Percentiles rank a stretch among this genome's conserved stretches.
phyloP scores from a whole-genome alignment of 1,284 basidiomycete genomes.

The Irpex sp. region DNA sequence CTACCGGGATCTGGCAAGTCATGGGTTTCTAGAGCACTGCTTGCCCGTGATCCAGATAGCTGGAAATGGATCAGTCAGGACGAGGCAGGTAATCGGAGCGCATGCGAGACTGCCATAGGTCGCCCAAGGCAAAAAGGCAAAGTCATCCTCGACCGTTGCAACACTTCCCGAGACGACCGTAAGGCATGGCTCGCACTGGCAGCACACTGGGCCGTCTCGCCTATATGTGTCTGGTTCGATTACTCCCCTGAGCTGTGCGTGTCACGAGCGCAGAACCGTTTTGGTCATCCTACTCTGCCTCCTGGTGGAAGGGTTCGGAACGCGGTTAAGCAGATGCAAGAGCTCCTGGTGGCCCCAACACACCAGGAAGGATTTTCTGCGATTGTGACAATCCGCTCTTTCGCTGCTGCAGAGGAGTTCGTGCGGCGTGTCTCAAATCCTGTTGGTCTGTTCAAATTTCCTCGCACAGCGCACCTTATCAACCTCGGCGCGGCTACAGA shows the following conservation, averaged over 20 bases:
- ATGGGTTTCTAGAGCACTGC: slow-evolving; percentile 44
- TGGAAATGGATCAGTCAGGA: slow-evolving; percentile 54
- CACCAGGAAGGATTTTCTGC: slow-evolving; percentile 50
- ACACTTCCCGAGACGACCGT: slow-evolving; percentile 43
- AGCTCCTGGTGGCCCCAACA: slow-evolving; percentile 38
- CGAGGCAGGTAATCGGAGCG: slow-evolving; percentile 44
- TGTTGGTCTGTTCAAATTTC: slow-evolving; percentile 50
- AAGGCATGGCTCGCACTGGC: slow-evolving; percentile 48
- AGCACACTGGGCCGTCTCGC: slow-evolving; percentile 41
- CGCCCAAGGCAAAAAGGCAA: slow-evolving; percentile 29
- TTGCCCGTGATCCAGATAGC: slow-evolving; percentile 37
- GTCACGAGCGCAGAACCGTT: slow-evolving; percentile 49
- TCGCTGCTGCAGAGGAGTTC: slow-evolving; percentile 46
- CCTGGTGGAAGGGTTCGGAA: slow-evolving; percentile 51
- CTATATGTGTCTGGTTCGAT: slow-evolving; percentile 56
- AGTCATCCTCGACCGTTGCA: slow-evolving; percentile 54
- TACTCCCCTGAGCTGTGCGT: slow-evolving; percentile 46
- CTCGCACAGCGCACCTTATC: slow-evolving; percentile 56
- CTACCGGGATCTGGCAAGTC: slow-evolving; percentile 62
- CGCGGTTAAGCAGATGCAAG: slow-evolving; percentile 52
- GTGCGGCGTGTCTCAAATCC: slow-evolving; percentile 42
- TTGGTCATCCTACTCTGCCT: slow-evolving; percentile 55
- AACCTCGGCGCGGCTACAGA: slow-evolving; percentile 51
- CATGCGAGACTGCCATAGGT: slow-evolving; percentile 49
- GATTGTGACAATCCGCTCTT: slow-evolving; percentile 42